These are phyloP conservation scores for Bremia lactucae DNA, from an alignment of 352 stramenopile species.

Conservation along the genomic window DNA sequence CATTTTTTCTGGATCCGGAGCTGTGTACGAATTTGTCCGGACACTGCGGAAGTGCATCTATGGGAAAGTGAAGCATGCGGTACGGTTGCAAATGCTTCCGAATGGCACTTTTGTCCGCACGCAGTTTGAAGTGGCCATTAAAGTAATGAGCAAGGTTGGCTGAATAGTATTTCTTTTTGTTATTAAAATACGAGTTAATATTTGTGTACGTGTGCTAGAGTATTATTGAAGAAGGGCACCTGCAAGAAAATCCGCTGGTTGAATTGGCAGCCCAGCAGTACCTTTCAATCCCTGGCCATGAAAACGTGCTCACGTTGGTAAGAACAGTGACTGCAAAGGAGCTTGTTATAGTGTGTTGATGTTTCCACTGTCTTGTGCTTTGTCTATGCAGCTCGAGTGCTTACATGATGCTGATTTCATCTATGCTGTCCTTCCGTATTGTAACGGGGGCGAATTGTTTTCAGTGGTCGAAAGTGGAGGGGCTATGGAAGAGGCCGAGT, in stretches of 20 bases:
- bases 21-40: slow-evolving; percentile 80
- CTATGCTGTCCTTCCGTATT: slow-evolving; percentile 78
- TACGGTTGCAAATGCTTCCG: slow-evolving; percentile 64
- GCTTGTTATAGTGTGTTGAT: neutral
- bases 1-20: slow-evolving; percentile 68
- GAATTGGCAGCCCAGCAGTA: slow-evolving; percentile 82
- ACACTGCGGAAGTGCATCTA: slow-evolving; percentile 84
- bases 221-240: slow-evolving; percentile 79
- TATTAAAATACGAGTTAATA: too few species aligned
- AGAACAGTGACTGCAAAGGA: neutral
- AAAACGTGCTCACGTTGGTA: slow-evolving; percentile 78
- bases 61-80: slow-evolving; percentile 81
- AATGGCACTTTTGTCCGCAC: slow-evolving; percentile 73
- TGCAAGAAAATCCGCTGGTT: slow-evolving; percentile 81
- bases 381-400: slow-evolving; percentile 49
- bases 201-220: too few species aligned
- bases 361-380: neutral
- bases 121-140: slow-evolving; percentile 74
- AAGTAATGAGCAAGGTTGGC: slow-evolving; percentile 81
- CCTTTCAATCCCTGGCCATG: slow-evolving; percentile 65
- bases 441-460: slow-evolving; percentile 76
- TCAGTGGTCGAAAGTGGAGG: slow-evolving; percentile 73
- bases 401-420: slow-evolving; percentile 79
- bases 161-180: too few species aligned
- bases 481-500: slow-evolving; percentile 66